These are phyloP conservation scores for Calonectria hongkongensis DNA, from an alignment of 2,329 filamentous ascomycete species.

Conservation along the genomic window DNA sequence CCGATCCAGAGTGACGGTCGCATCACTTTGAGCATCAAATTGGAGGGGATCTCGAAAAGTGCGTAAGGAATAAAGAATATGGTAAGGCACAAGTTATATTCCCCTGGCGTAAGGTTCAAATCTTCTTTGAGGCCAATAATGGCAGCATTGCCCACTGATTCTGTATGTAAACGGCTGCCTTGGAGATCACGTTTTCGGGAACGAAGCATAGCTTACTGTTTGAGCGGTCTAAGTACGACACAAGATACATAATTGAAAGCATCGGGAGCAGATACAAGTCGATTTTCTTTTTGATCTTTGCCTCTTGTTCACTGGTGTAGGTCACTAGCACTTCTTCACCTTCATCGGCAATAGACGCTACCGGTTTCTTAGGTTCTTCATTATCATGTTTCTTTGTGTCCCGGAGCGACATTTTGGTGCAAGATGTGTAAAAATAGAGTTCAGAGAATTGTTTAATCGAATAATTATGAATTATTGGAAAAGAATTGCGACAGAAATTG, in stretches of 20 bases:
- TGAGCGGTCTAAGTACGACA: neutral
- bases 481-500: no score
- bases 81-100: constrained; percentile 2
- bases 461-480: no score
- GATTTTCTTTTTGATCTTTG: neutral
- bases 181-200: no score
- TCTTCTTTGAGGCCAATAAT: neutral
- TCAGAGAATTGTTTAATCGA: no score
- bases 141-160: constrained; percentile 2
- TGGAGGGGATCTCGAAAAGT: constrained; percentile 1
- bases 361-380: neutral
- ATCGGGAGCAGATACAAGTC: neutral
- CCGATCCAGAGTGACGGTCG: neutral
- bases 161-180: neutral
- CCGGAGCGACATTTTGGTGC: neutral
- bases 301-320: neutral
- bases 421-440: neutral
- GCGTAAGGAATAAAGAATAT: constrained; percentile 14
- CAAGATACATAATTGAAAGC: neutral
- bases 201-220: neutral
- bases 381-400: neutral
- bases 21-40: neutral
- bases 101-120: neutral
- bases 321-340: neutral
- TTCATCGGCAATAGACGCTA: neutral